Base-by-base conservation (phyloP, 306 rosid genomes). In the Geum urbanum region DNA sequence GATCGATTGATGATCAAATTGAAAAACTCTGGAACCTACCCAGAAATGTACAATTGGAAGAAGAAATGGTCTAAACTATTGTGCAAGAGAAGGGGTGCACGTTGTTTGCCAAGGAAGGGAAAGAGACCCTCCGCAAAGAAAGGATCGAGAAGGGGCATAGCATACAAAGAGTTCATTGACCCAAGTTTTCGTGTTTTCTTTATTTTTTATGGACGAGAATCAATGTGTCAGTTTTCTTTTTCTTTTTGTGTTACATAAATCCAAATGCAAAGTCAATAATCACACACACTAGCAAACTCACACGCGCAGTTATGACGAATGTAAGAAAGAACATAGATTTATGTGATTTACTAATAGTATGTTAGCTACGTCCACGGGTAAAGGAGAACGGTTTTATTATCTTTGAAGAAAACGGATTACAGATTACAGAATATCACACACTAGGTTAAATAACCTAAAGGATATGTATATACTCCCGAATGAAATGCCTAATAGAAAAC, bases 101-200 rank as follows among this genome's bases (percentile, higher is more conserved):
- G 63, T 58, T 58, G 20, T 18, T 35, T 58, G 64, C 44, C 64
- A 58, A 60, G 22, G 65, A 60, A 35, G 46, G 65, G 13, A 60
- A 60, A 37, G 45, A 60, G 65, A 60, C 8, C 3, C 6, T 11
- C 22, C 65, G 20, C 12, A 39, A 15, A 35, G 14, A 6, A 14
- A 15, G 65, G 65, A 60, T 37, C 46, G 35, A 57, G 20, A 20
- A 35, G 18, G 41, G 64, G 44, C 43, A 18, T 58, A 58, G 11
- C 63, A 58, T 58, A 32, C 63, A 27, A 59, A 14, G 44, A 35
- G 44, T 32, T 32, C 19, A 27, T 27, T 27, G 32, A 27, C 32
- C 32, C 1, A 35, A 5, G 44, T 13, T 14, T 59, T 35, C 63
- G 41, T 24, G 27, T 32, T 13, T 32, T 22, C 43, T 14, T 58